Evolutionary conservation across 345 rosid species (phyloP), one percentile per base, ranked within the genome.

Genomic region (Euphorbia peplus): DNA sequence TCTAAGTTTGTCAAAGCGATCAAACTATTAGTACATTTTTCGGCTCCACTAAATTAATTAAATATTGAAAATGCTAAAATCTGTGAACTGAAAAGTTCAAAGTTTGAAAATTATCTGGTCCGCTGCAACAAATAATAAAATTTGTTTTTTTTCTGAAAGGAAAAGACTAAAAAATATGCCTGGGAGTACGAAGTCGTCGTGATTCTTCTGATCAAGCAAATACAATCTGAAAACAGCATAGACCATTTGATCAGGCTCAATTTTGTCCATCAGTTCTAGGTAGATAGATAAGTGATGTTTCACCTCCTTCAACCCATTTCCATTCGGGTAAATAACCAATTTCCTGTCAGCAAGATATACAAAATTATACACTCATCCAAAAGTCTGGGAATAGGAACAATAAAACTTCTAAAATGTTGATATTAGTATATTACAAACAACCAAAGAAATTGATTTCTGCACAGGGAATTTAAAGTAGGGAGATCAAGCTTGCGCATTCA

Each of bases 281-380:
- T 90, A 81, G 32, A 83, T 19, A 56, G 93, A 90, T 4, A 86
- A 57, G 50, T 86, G 75, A 0, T 83, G 88, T 70, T 73, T 75
- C 59, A 74, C 82, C 19, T 83, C 76, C 81, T 82, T 88, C 83
- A 69, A 78, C 75, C 83, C 76, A 74, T 87, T 87, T 72, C 97
- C 97, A 67, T 75, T 82, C 51, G 93, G 90, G 66, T 81, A 63
- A 54, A 88, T 75, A 41, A 86, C 73, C 73, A 86, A 74, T 71
- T 85, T 88, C 92, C 93, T 86, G 55, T 13, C 72, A 58, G 21
- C 28, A 53, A 53, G 14, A 53, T 3, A 32, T 21, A 67, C 60
- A 51, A n/a, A 28, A 50, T 6, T 13, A n/a, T 53, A 5, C 28
- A 22, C 12, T 8, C 47, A 66, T 44, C 18, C 22, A 32, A 32